Evolutionary conservation across 805 yeast species (phyloP), one percentile per base, ranked within the genome.

Genomic region (Saitoella complicata): DNA sequence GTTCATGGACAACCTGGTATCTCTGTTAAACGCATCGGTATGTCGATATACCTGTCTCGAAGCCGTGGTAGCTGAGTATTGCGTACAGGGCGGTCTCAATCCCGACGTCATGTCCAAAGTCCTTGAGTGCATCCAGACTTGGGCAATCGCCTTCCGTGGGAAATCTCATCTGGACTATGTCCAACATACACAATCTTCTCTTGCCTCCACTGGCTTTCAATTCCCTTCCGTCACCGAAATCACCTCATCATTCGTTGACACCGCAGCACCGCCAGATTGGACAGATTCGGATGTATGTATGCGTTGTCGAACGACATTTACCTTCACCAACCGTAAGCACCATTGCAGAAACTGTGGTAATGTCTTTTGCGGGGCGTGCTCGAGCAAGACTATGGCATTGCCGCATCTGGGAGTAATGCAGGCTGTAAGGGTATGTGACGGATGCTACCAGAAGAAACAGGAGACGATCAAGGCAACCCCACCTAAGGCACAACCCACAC

Each of bases 331-430:
- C 59, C 71, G 98, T 56, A 86, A 88, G 59, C 98, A 91, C 60
- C 98, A 91, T 62, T 91, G 98, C 61, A 72, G 98, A 44, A 80
- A 94, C 43, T 91, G 98, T 64, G 98, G 98, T 29, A 96, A 96
- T 3, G 95, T 85, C 0, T 88, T 72, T 57, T 78, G 94, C 60
- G 87, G 82, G 51, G 71, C 74, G 5, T 94, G 93, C 61, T 84
- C 96, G n/a, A 66, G 79, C 1, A 75, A 82, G 52, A 67, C 61
- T 41, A 66, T 77, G 33, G 78, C 87, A 7, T 65, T 91, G 45
- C 88, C 93, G 0, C 78, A 80, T 40, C 68, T 84, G 42, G 98
- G 98, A 0, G 84, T 91, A 37, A 73, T 75, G 51, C 84, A 80
- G 45, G 84, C 93, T 0, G 97, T 88, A 1, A 70, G 98, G 45